Evolutionary conservation across 345 rosid species (phyloP).

Genomic region (Eutrema japonicum): DNA sequence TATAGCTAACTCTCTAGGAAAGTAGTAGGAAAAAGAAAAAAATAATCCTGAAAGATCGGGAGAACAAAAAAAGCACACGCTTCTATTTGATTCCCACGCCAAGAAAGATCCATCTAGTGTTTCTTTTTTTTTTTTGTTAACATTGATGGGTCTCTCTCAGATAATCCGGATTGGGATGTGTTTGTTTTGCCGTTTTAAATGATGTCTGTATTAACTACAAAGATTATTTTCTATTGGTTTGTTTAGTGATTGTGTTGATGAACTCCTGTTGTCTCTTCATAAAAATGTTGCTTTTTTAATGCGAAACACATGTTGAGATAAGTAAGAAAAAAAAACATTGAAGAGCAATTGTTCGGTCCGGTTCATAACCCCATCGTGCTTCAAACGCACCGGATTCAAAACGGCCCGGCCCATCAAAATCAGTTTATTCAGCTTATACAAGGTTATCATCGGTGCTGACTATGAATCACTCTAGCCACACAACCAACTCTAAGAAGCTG

Average conservation of each 20-base stretch:
- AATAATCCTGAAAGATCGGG: slow-evolving; percentile 39
- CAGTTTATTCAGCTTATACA: background rate
- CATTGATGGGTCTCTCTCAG: slow-evolving; percentile 34
- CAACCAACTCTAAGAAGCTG: slow-evolving; percentile 26
- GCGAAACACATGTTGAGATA: background rate
- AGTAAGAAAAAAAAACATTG: background rate
- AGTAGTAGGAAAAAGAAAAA: slow-evolving; percentile 31
- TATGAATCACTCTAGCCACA: slow-evolving; percentile 5
- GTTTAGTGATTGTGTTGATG: slow-evolving; percentile 18
- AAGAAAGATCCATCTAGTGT: slow-evolving; percentile 42
- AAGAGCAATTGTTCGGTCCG: background rate
- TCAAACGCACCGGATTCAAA: background rate
- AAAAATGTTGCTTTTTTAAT: no score
- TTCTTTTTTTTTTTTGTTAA: slow-evolving; percentile 9
- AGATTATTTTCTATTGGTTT: background rate
- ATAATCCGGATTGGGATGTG: slow-evolving; percentile 21
- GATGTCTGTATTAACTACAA: slow-evolving; percentile 11
- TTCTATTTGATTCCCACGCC: slow-evolving; percentile 28
- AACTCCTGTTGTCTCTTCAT: background rate
- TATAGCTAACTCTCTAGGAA: slow-evolving; percentile 45
- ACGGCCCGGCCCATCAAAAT: background rate
- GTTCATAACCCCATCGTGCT: background rate
- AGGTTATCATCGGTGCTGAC: slow-evolving; percentile 12
- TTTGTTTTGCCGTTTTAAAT: slow-evolving; percentile 20
- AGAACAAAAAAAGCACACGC: slow-evolving; percentile 23